Evolutionary conservation across 2,329 filamentous ascomycete species (phyloP).

Genomic region (Ophiostoma montium): DNA sequence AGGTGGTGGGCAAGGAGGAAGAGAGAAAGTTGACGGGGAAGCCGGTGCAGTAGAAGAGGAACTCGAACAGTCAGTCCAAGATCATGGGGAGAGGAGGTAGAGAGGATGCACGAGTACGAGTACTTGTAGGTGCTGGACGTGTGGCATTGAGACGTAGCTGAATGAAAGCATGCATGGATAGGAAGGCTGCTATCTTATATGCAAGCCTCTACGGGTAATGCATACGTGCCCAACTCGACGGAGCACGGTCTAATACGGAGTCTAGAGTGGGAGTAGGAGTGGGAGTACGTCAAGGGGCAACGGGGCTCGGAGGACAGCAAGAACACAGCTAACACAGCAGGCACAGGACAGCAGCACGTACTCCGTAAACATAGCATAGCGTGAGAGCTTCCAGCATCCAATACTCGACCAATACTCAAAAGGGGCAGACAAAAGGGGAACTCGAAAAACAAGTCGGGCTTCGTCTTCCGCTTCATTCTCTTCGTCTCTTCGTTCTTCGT

Average conservation of each 20-base stretch:
- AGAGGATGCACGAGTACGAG: not conserved
- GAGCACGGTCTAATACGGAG: too few species aligned
- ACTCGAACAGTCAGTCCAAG: not conserved
- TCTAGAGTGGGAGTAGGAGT: too few species aligned
- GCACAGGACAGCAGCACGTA: too few species aligned
- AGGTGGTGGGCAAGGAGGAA: not conserved
- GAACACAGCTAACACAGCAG: not conserved
- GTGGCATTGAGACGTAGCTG: not conserved
- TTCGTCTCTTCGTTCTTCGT: conserved; percentile 6
- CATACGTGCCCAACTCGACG: not conserved
- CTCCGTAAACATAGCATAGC: too few species aligned
- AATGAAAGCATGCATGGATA: too few species aligned
- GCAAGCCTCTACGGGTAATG: too few species aligned
- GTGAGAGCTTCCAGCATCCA: too few species aligned
- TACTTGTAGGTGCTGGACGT: not conserved
- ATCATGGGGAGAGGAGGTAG: not conserved
- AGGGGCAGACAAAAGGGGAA: not conserved
- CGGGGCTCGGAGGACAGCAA: not conserved
- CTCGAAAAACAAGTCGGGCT: not conserved
- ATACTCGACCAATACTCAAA: not conserved
- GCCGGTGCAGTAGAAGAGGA: not conserved
- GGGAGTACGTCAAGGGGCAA: too few species aligned
- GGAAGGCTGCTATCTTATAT: not conserved
- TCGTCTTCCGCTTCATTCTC: conserved; percentile 7
- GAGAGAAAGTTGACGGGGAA: too few species aligned